Conservation (phyloP, 2,329 filamentous ascomycete species). For the Sclerotiophoma versabilis region DNA sequence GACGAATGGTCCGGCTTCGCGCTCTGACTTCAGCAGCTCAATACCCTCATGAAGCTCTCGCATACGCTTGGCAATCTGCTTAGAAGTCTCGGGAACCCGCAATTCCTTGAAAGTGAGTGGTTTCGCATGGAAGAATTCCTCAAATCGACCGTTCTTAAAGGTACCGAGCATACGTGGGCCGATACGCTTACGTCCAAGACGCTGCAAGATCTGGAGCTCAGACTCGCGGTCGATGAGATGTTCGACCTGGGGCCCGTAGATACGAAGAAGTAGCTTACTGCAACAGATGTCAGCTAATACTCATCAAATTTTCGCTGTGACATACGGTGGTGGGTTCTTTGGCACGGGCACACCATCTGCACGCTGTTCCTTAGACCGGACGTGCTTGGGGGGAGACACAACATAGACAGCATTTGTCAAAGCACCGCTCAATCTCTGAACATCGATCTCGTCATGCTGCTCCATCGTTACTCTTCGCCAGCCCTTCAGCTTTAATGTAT, state of each 20-base stretch:
- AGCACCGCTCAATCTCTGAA: conserved; percentile 84
- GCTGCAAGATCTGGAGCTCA: conserved; percentile 83
- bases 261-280: conserved; percentile 83
- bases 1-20: conserved; percentile 78
- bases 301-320: conserved; percentile 8
- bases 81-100: conserved; percentile 81
- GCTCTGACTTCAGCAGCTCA: conserved; percentile 80
- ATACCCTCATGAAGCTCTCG: conserved; percentile 93
- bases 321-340: conserved; percentile 62
- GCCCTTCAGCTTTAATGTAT: conserved; percentile 88
- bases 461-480: conserved; percentile 86
- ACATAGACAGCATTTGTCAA: conserved; percentile 97
- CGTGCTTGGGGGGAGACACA: conserved; percentile 77
- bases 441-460: conserved; percentile 70
- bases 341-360: conserved; percentile 46
- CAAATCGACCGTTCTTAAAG: conserved; percentile 93
- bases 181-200: conserved; percentile 89
- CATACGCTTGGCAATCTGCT: conserved; percentile 97
- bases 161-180: conserved; percentile 90
- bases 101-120: conserved; percentile 80
- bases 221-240: conserved; percentile 94
- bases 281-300: conserved; percentile 17
- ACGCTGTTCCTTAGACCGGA: conserved; percentile 54
- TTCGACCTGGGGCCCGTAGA: conserved; percentile 95
- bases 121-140: conserved; percentile 88